A percentile compares a stretch with the other conserved stretches of the same genome.
Conservation (phyloP, 306 rosid species). For the Casuarina equisetifolia region DNA sequence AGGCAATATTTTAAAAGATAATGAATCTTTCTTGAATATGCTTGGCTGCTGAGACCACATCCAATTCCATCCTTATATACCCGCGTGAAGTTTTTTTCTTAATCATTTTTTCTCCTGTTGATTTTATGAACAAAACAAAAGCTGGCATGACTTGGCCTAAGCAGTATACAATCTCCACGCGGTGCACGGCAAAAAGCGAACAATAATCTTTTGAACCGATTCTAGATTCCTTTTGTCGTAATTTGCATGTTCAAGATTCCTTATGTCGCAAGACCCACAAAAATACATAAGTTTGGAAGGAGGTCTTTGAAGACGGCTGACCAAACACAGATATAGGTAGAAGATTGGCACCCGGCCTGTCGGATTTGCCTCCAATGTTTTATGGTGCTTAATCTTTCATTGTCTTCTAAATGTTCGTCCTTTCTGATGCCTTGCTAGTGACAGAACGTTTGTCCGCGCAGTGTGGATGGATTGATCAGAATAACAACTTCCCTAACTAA, state of each 20-base stretch:
- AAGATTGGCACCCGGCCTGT: not conserved
- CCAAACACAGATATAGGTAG: not conserved
- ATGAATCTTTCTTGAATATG: constrained; percentile 32
- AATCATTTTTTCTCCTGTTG: constrained; percentile 12
- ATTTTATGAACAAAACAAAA: constrained; percentile 11
- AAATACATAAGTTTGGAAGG: not conserved
- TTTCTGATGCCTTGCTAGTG: not conserved
- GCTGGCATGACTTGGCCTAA: constrained; percentile 30
- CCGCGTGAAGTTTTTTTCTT: constrained; percentile 5
- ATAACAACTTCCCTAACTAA: too few species aligned
- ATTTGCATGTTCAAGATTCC: constrained; percentile 23
- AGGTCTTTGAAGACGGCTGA: not conserved
- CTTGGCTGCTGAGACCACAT: constrained; percentile 30
- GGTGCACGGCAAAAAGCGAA: constrained; percentile 26
- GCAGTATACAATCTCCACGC: constrained; percentile 8
- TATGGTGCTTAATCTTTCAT: not conserved
- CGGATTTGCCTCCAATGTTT: too few species aligned
- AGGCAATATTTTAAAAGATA: constrained; percentile 19
- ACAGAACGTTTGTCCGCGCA: too few species aligned
- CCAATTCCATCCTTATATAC: constrained; percentile 38
- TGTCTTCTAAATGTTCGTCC: not conserved
- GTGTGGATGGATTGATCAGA: too few species aligned
- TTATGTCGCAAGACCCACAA: not conserved
- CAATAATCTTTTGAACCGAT: constrained; percentile 26
- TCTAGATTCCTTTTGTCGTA: constrained; percentile 29